Evolutionary conservation across 495 filamentous ascomycete genomes (phyloP), one percentile per base, ranked within the genome.

Genomic region (Penicillium fimorum): DNA sequence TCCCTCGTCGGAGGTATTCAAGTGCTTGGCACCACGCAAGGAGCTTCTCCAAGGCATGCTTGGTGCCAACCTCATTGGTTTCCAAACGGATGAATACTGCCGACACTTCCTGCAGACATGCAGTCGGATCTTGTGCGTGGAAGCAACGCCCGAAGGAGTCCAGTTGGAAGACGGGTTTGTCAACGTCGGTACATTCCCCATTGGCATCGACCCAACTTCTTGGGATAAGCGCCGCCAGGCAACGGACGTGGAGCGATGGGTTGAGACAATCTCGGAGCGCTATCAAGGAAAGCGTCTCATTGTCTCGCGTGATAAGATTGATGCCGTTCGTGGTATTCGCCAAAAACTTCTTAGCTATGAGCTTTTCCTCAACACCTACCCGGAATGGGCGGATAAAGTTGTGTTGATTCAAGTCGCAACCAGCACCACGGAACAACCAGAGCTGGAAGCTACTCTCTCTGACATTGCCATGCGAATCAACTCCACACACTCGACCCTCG

Each of bases 381-480:
- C 92, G 1, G 84, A 93, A 64, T 96, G 89, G 88, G 78, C 86
- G 42, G 90, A 89, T 58, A 86, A 91, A 73, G 86, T 91, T 17
- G 89, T 96, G 12, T 76, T 97, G 52, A 92, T 97, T 58, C 92
- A 96, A 73, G 92, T 97, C 44, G 92, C 92, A 6, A 87, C 92
- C 4, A 95, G 91, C 8, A 89, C 89, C 0, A 90, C 87, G 30
- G 90, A 96, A 66, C 87, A 93, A 69, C 82, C 84, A 29, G 91
- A 95, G 63, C 82, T 96, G 12, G 88, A 93, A 58, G 88, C 88
- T 7, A 90, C 88, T 2, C 88, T 96, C 13, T 90, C 88, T 8
- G 91, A 96, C 58, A 96, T 97, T 65, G 90, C 94, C 46, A 95
- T 90, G 47, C 84, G 92, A 30, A 92, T 97, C 61, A 95, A 97